Evolutionary conservation across 1,284 basidiomycete genomes (phyloP).

Genomic region (Puccinia horiana): DNA sequence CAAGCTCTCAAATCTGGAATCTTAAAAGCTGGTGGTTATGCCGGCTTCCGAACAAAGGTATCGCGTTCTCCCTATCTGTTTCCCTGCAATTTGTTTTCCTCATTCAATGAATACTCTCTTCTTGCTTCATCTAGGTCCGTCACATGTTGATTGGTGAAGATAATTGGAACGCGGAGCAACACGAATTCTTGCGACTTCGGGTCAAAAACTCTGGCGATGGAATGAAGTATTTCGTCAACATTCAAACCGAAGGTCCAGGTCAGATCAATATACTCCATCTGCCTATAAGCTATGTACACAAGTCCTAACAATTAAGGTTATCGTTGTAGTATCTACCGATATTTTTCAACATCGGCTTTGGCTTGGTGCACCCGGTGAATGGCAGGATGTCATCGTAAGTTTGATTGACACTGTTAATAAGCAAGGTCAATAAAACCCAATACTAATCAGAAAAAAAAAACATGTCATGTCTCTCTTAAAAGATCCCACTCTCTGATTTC

Average conservation of each 20-base stretch:
- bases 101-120: background rate
- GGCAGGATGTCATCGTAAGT: constrained; percentile 81
- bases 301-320: background rate
- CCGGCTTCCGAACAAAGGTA: constrained; percentile 75
- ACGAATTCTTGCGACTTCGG: constrained; percentile 75
- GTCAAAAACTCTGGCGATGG: constrained; percentile 69
- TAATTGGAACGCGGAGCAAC: constrained; percentile 74
- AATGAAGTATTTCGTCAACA: constrained; percentile 74
- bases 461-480: background rate
- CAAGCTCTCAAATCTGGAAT: constrained; percentile 32
- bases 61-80: background rate
- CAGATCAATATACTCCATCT: background rate
- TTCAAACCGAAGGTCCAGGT: constrained; percentile 74
- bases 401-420: background rate
- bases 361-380: constrained; percentile 68
- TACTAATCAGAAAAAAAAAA: background rate
- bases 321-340: constrained; percentile 66
- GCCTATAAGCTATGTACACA: background rate
- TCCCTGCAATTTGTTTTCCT: background rate
- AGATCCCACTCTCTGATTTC: constrained; percentile 80
- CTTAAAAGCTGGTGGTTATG: constrained; percentile 55
- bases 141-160: constrained; percentile 76
- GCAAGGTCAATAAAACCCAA: background rate
- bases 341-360: constrained; percentile 85
- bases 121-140: constrained; percentile 56